Percentiles rank a stretch among this genome's conserved stretches.
phyloP scores from a whole-genome alignment of 1,284 basidiomycete species.

The Malassezia restricta region DNA sequence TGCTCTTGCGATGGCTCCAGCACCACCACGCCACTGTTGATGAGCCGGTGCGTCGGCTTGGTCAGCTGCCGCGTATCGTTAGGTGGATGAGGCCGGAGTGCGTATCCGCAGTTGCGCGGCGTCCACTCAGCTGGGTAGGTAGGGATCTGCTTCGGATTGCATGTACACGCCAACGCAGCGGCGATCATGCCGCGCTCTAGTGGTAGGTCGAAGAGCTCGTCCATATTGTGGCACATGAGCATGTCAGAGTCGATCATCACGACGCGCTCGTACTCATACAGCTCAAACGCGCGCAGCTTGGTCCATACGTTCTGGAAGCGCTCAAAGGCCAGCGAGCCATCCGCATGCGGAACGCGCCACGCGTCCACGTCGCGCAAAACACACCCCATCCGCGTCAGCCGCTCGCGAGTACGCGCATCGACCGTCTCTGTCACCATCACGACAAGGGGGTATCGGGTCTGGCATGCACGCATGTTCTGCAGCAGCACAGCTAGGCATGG shows the following conservation, averaged over 20 bases:
- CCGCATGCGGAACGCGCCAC: background rate
- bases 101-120: constrained; percentile 75
- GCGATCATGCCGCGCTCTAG: constrained; percentile 57
- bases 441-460: constrained; percentile 11
- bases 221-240: constrained; percentile 75
- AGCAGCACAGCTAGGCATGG: constrained; percentile 9
- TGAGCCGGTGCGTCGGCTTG: constrained; percentile 55
- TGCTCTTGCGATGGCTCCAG: constrained; percentile 54
- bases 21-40: constrained; percentile 82
- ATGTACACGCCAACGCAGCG: constrained; percentile 76
- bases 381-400: constrained; percentile 1
- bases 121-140: constrained; percentile 85
- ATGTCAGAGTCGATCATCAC: constrained; percentile 84
- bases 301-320: constrained; percentile 42
- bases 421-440: constrained; percentile 9
- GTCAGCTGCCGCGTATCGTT: constrained; percentile 43
- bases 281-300: constrained; percentile 38
- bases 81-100: constrained; percentile 49
- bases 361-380: constrained; percentile 1
- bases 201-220: constrained; percentile 57
- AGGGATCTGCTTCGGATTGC: constrained; percentile 69
- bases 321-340: constrained; percentile 11
- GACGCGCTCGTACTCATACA: constrained; percentile 54
- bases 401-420: background rate
- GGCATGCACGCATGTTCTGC: background rate